phyloP scores from a whole-genome alignment of 257 asterid species.

The Lantana camara region DNA sequence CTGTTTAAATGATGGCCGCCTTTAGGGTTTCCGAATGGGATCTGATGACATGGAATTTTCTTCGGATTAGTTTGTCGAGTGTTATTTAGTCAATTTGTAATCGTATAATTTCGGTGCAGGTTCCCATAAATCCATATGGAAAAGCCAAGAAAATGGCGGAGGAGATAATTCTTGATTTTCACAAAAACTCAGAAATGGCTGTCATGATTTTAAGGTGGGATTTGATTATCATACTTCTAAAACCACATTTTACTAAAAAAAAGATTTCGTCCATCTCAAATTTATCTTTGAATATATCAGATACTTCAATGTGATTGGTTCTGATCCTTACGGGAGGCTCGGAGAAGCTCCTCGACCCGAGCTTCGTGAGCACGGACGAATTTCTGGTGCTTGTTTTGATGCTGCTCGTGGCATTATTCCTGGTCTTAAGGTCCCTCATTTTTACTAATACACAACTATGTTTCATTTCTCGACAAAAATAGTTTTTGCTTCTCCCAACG shows the following conservation, averaged over 20 bases:
- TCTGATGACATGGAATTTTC: no score
- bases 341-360: slow-evolving; percentile 37
- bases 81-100: no score
- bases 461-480: neutral
- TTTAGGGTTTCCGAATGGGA: no score
- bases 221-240: neutral
- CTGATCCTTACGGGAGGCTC: slow-evolving; percentile 32
- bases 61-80: no score
- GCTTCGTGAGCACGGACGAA: slow-evolving; percentile 33
- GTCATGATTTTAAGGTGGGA: slow-evolving; percentile 85
- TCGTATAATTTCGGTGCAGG: slow-evolving; percentile 37
- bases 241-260: no score
- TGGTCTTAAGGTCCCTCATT: neutral
- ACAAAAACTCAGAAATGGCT: slow-evolving; percentile 83
- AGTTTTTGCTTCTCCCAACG: no score
- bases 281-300: slow-evolving; percentile 9
- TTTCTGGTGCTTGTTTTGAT: slow-evolving; percentile 38
- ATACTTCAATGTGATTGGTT: slow-evolving; percentile 40
- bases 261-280: neutral
- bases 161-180: slow-evolving; percentile 89
- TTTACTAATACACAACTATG: neutral
- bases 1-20: no score
- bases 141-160: slow-evolving; percentile 99
- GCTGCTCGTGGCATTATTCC: slow-evolving; percentile 23
- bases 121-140: slow-evolving; percentile 93